These are phyloP conservation scores for Nannochloropsis gaditana DNA, from an alignment of 108 stramenopile genomes.

Conservation along the genomic window DNA sequence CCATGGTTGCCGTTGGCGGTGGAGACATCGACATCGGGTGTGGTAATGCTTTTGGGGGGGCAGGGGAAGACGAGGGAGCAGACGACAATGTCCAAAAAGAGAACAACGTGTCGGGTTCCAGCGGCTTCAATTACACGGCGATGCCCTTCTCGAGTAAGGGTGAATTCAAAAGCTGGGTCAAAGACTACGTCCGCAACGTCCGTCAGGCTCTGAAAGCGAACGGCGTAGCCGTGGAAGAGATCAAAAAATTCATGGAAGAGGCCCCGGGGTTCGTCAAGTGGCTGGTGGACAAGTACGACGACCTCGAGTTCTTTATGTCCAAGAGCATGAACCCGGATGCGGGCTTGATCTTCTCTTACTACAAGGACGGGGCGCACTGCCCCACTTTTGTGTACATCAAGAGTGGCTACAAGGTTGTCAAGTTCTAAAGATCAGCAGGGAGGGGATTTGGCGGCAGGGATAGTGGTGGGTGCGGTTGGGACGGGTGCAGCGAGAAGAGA, in stretches of 20 bases:
- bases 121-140: conserved; percentile 48
- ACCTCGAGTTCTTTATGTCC: conserved; percentile 57
- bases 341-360: conserved; percentile 60
- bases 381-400: conserved; percentile 60
- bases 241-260: conserved; percentile 29
- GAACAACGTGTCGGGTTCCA: conserved; percentile 46
- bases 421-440: conserved; percentile 37
- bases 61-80: conserved; percentile 44
- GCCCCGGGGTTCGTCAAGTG: conserved; percentile 42
- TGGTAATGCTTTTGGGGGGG: conserved; percentile 46
- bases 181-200: conserved; percentile 48
- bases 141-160: conserved; percentile 44
- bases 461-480: neutral
- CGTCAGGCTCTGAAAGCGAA: conserved; percentile 45
- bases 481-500: neutral
- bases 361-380: conserved; percentile 56
- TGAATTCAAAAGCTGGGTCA: conserved; percentile 49
- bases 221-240: conserved; percentile 46
- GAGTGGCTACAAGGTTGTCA: conserved; percentile 52
- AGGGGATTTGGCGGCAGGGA: neutral
- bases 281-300: conserved; percentile 46
- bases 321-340: conserved; percentile 58
- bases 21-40: conserved; percentile 51
- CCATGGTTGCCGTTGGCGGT: conserved; percentile 39
- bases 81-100: conserved; percentile 52